These are phyloP conservation scores for Candida dajiaensis DNA, from an alignment of 805 yeast species.

Conservation along the genomic window DNA sequence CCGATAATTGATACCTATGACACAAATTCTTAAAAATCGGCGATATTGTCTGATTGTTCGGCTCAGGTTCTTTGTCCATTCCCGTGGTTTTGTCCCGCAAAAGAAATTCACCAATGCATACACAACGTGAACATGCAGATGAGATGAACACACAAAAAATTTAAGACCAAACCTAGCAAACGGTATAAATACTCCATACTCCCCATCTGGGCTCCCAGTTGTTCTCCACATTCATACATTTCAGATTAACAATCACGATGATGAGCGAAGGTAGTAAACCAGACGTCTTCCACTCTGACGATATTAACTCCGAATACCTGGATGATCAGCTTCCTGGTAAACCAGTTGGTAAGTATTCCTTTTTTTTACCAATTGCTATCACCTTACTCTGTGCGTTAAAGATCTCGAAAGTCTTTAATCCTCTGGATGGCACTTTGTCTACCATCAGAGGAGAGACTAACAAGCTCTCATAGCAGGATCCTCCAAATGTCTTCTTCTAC, in stretches of 20 bases:
- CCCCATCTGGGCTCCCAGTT: not conserved
- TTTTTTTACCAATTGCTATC: not conserved
- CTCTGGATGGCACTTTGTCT: not conserved
- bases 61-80: not conserved
- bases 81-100: not conserved
- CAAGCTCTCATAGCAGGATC: not conserved
- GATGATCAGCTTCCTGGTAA: constrained; percentile 18
- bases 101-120: not conserved
- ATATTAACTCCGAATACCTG: constrained; percentile 23
- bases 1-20: not conserved
- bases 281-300: constrained; percentile 26
- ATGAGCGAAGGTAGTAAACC: constrained; percentile 26
- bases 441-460: not conserved
- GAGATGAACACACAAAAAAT: too few relatives aligned
- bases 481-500: not conserved
- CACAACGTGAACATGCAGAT: not conserved
- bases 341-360: constrained; percentile 27
- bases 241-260: not conserved
- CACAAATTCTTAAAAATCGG: not conserved
- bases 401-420: not conserved
- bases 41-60: too few relatives aligned
- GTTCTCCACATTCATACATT: not conserved
- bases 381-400: not conserved
- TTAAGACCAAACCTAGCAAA: too few relatives aligned
- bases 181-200: not conserved